Evolutionary conservation across 352 stramenopile genomes (phyloP).

Genomic region (Labyrinthula sp.): DNA sequence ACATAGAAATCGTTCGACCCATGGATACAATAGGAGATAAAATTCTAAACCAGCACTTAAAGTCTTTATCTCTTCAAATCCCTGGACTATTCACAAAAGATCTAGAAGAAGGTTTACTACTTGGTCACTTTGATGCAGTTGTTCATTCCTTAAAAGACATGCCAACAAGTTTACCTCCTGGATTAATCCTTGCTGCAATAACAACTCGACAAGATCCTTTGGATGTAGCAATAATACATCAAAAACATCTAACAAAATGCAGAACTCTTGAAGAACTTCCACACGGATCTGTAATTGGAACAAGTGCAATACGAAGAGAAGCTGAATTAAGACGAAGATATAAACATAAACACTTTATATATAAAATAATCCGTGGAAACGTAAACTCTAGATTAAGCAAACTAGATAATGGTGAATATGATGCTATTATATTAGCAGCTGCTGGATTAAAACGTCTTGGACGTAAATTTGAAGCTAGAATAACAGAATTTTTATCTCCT

Average conservation of each 20-base stretch:
- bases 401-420: slow-evolving; percentile 50
- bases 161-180: slow-evolving; percentile 50
- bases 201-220: slow-evolving; percentile 52
- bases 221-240: slow-evolving; percentile 53
- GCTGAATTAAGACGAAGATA: slow-evolving; percentile 45
- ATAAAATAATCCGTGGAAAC: slow-evolving; percentile 59
- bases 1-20: slow-evolving; percentile 51
- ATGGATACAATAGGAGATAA: slow-evolving; percentile 53
- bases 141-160: slow-evolving; percentile 68
- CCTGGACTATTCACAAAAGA: slow-evolving; percentile 64
- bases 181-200: slow-evolving; percentile 53
- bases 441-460: slow-evolving; percentile 42
- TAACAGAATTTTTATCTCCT: slow-evolving; percentile 28
- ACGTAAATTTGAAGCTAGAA: slow-evolving; percentile 5
- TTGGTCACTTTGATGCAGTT: slow-evolving; percentile 46
- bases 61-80: slow-evolving; percentile 44
- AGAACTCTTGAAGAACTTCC: slow-evolving; percentile 42
- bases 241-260: slow-evolving; percentile 48
- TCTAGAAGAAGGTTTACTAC: slow-evolving; percentile 47
- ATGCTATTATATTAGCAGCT: slow-evolving; percentile 57
- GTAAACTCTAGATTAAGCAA: slow-evolving; percentile 59
- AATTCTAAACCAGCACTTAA: slow-evolving; percentile 49
- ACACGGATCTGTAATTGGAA: slow-evolving; percentile 48
- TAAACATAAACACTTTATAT: slow-evolving; percentile 49
- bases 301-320: slow-evolving; percentile 54